A percentile compares a stretch with the other conserved stretches of the same genome.
phyloP scores from a whole-genome alignment of 1,284 basidiomycete genomes.

The Paramarasmius palmivorus region DNA sequence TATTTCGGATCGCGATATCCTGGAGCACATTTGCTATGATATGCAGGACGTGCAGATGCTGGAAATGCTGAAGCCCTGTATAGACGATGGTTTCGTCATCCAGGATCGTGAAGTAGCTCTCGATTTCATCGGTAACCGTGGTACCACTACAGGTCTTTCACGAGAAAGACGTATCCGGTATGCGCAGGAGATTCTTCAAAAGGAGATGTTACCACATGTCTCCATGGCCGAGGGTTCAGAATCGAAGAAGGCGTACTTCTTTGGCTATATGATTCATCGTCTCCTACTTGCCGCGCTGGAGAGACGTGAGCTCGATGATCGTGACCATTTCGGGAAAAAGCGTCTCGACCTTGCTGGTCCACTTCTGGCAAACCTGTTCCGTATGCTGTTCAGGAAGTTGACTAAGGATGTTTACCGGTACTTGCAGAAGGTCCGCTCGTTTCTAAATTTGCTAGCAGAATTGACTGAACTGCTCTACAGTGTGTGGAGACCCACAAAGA shows the following conservation, averaged over 20 bases:
- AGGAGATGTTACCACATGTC: conserved; percentile 98
- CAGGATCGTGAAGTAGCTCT: conserved; percentile 96
- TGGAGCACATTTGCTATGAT: conserved; percentile 99
- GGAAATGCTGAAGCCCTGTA: conserved; percentile 98
- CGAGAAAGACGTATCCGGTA: conserved; percentile 93
- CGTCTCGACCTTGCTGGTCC: conserved; percentile 96
- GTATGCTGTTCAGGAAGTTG: conserved; percentile 96
- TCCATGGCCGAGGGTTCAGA: conserved; percentile 96
- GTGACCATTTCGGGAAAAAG: conserved; percentile 99
- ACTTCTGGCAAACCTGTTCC: conserved; percentile 91
- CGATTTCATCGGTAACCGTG: conserved; percentile 98
- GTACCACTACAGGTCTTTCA: conserved; percentile 92
- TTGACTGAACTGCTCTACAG: conserved; percentile 45
- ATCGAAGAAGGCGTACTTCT: conserved; percentile 99
- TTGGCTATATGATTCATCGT: conserved; percentile 99
- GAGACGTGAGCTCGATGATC: conserved; percentile 94
- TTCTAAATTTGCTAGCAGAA: not conserved
- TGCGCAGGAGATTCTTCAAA: conserved; percentile 97
- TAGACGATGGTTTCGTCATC: conserved; percentile 98
- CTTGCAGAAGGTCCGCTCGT: conserved; percentile 79
- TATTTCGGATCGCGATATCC: conserved; percentile 95
- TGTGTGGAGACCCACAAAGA: conserved; percentile 97
- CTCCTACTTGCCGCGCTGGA: conserved; percentile 92
- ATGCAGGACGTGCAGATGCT: conserved; percentile 95
- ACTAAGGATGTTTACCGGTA: conserved; percentile 98